Evolutionary conservation across 495 filamentous ascomycete species (phyloP).

Genomic region (Penicillium macrosclerotiorum): DNA sequence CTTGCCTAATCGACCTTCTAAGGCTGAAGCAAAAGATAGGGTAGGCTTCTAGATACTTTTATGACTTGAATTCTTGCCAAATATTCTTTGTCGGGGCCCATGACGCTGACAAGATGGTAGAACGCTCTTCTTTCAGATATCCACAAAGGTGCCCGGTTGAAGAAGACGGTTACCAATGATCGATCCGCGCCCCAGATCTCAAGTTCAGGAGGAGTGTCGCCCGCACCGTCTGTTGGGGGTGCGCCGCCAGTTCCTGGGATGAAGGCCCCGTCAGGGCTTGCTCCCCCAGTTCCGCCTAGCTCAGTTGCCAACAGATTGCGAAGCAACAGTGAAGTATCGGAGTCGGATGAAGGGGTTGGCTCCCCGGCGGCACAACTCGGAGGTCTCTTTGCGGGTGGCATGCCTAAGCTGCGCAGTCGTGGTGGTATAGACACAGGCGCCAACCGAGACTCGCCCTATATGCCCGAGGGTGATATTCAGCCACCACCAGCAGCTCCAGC

Average conservation of each 20-base stretch:
- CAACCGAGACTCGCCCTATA: constrained; percentile 69
- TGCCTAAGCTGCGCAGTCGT: constrained; percentile 89
- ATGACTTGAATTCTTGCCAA: neutral
- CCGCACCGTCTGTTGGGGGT: constrained; percentile 60
- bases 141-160: constrained; percentile 72
- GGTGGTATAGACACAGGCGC: constrained; percentile 91
- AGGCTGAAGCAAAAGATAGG: constrained; percentile 49
- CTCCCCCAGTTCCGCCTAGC: constrained; percentile 67
- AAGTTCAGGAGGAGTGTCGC: constrained; percentile 50
- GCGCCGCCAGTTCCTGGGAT: constrained; percentile 80
- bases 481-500: constrained; percentile 40
- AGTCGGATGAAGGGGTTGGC: constrained; percentile 35
- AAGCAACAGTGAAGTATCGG: constrained; percentile 76
- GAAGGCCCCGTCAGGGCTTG: constrained; percentile 64
- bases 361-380: constrained; percentile 70
- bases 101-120: constrained; percentile 41
- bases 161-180: constrained; percentile 92
- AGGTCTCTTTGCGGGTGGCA: constrained; percentile 89
- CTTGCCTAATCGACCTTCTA: constrained; percentile 47
- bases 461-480: constrained; percentile 74
- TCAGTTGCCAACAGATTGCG: constrained; percentile 59
- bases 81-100: neutral
- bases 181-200: constrained; percentile 78
- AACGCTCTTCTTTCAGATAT: constrained; percentile 90
- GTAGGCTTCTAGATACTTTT: constrained; percentile 41